phyloP scores from a whole-genome alignment of 2,329 filamentous ascomycete species.

The Cordyceps fumosorosea region DNA sequence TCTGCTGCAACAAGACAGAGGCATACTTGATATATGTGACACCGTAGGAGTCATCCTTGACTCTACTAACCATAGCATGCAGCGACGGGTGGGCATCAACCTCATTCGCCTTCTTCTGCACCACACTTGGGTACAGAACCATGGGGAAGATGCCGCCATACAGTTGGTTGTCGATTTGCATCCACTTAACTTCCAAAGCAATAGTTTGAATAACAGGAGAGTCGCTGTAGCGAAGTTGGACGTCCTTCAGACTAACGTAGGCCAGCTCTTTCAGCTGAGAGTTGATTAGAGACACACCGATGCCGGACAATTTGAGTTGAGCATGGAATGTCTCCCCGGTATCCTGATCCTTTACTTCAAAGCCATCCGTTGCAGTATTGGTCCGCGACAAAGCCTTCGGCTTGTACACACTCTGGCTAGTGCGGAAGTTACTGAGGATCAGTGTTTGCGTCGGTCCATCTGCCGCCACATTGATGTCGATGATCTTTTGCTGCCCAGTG shows the following conservation, averaged over 20 bases:
- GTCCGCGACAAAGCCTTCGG: constrained; percentile 45
- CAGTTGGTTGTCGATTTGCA: constrained; percentile 96
- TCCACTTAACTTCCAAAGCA: constrained; percentile 91
- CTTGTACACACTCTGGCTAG: constrained; percentile 84
- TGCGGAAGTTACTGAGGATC: constrained; percentile 88
- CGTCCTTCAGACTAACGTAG: constrained; percentile 87
- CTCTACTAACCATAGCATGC: constrained; percentile 82
- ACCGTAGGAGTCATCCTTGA: constrained; percentile 97
- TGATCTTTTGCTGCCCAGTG: constrained; percentile 70
- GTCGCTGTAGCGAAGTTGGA: constrained; percentile 85
- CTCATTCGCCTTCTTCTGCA: constrained; percentile 93
- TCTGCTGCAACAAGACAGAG: constrained; percentile 86
- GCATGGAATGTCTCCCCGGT: constrained; percentile 84
- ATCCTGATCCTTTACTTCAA: constrained; percentile 90
- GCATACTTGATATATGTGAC: constrained; percentile 99
- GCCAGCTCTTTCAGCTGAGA: constrained; percentile 85
- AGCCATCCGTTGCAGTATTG: constrained; percentile 49
- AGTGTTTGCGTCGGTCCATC: constrained; percentile 93
- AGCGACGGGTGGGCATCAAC: constrained; percentile 94
- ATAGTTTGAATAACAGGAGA: constrained; percentile 91
- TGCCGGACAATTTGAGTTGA: constrained; percentile 78
- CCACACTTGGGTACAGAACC: constrained; percentile 92
- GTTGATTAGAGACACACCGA: constrained; percentile 92
- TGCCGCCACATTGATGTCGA: constrained; percentile 93
- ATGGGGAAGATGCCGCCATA: constrained; percentile 98